Evolutionary conservation across 176 grass and related monocot species (phyloP), one percentile per base, ranked within the genome.

Genomic region (Triticum monococcum): DNA sequence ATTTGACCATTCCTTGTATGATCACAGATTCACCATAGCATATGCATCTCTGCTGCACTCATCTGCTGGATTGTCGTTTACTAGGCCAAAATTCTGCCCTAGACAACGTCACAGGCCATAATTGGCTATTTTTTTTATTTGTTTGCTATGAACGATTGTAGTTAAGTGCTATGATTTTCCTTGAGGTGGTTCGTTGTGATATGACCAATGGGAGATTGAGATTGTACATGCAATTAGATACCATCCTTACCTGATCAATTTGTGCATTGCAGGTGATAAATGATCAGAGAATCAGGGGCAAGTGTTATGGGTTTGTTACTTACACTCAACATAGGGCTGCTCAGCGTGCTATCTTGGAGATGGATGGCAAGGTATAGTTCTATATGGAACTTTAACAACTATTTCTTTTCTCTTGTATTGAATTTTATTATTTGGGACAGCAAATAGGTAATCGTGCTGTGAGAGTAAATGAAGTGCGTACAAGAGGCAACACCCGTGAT

Each of bases 291-390:
- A 82, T 95, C 80, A 92, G 89, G 87, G 94, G 94, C 48, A 95
- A 95, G 68, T 95, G 94, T 48, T 95, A 95, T 81, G 94, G 94
- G 38, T 95, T 95, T 46, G 87, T 95, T 88, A 95, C 94, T 75
- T 95, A 91, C 81, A 89, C 81, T 62, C 89, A 93, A 63, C 91
- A 89, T 38, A 93, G 86, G 67, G 89, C 94, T 72, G 94, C 94
- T 81, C 87, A 89, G 82, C 50, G 62, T 87, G 94, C 94, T 86
- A 95, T 95, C 77, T 43, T 70, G 52, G 89, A 85, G 64, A 95
- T 95, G 94, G 89, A 95, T 72, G 94, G 94, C 84, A 95, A 92
- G 89, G 94, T 95, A 91, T 91, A 31, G 35, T 61, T 50, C 54
- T 70, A 26, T 48, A 72, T 77, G 22, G 14, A 72, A 77, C 28